Percentiles rank a stretch among this genome's conserved stretches.
phyloP scores from a whole-genome alignment of 2,329 filamentous ascomycete genomes.

The Beauveria sp. region DNA sequence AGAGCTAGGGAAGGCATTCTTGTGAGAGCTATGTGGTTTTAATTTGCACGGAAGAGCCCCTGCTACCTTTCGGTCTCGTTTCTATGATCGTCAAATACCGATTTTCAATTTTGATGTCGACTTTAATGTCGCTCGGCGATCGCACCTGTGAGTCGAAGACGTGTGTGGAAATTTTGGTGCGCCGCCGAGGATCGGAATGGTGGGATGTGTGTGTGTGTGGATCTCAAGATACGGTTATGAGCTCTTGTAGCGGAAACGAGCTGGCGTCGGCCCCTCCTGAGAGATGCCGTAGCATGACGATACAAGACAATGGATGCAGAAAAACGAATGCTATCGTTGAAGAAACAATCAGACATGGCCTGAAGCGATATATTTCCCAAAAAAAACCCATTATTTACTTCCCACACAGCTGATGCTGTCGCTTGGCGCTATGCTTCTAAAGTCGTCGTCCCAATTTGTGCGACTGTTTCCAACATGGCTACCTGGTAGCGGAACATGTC shows the following conservation, averaged over 20 bases:
- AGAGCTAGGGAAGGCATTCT: slow-evolving; percentile 45
- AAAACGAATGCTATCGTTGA: not conserved
- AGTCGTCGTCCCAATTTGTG: slow-evolving; percentile 38
- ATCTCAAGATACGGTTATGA: not conserved
- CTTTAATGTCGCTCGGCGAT: not conserved
- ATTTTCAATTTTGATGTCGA: not conserved
- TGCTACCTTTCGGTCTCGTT: not conserved
- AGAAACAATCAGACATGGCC: not conserved
- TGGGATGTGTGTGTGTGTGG: slow-evolving; percentile 1
- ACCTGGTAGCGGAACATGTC: slow-evolving; percentile 1
- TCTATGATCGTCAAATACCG: not conserved
- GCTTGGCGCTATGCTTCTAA: slow-evolving; percentile 47
- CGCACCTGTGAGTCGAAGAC: not conserved
- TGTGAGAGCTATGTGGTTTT: not conserved
- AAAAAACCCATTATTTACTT: not conserved
- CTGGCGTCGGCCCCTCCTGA: too few relatives aligned
- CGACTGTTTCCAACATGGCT: slow-evolving; percentile 32
- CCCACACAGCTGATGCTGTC: slow-evolving; percentile 59
- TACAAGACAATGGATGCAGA: not conserved
- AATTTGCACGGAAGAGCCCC: not conserved
- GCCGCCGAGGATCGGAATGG: slow-evolving; percentile 7
- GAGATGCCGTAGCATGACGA: not conserved
- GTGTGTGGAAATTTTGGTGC: slow-evolving; percentile 1
- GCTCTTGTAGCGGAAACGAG: not conserved
- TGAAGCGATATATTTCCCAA: not conserved